Conservation (phyloP, 164 flowering plant species). For the Magnolia kwangsiensis region DNA sequence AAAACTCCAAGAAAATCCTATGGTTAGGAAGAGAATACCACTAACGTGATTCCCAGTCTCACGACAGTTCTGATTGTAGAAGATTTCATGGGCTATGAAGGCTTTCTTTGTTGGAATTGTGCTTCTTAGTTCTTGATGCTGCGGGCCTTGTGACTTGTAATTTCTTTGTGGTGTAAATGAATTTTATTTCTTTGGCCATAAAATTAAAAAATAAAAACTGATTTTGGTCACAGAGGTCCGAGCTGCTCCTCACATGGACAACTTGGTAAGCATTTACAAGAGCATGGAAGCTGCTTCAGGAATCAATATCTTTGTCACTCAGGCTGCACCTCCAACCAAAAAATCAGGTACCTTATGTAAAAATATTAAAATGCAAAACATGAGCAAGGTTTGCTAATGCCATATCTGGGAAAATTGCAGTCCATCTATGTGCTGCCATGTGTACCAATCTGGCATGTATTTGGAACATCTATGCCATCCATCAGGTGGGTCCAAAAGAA, state of each 20-base stretch:
- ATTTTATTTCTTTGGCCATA: background rate
- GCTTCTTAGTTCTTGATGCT: background rate
- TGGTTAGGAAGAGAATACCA: too few relatives aligned
- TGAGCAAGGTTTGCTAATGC: background rate
- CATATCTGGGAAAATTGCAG: background rate
- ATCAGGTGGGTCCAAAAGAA: too few relatives aligned
- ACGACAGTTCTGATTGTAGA: background rate
- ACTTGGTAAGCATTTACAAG: constrained; percentile 81
- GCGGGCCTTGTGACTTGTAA: background rate
- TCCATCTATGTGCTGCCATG: too few relatives aligned
- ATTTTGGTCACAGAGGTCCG: constrained; percentile 63
- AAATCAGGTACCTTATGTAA: constrained; percentile 36
- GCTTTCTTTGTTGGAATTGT: background rate
- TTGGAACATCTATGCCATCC: too few relatives aligned
- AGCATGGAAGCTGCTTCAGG: constrained; percentile 93
- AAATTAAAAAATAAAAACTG: background rate
- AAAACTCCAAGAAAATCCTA: too few relatives aligned
- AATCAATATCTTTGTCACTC: constrained; percentile 61
- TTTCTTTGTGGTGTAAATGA: background rate
- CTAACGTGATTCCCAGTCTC: too few relatives aligned
- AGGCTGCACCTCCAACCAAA: constrained; percentile 37
- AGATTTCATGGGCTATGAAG: background rate
- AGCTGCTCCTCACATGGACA: constrained; percentile 95
- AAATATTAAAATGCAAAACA: background rate
- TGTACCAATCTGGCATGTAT: too few relatives aligned